phyloP scores from a whole-genome alignment of 2,329 filamentous ascomycete species.

The Cladosporium austrohemisphaericum region DNA sequence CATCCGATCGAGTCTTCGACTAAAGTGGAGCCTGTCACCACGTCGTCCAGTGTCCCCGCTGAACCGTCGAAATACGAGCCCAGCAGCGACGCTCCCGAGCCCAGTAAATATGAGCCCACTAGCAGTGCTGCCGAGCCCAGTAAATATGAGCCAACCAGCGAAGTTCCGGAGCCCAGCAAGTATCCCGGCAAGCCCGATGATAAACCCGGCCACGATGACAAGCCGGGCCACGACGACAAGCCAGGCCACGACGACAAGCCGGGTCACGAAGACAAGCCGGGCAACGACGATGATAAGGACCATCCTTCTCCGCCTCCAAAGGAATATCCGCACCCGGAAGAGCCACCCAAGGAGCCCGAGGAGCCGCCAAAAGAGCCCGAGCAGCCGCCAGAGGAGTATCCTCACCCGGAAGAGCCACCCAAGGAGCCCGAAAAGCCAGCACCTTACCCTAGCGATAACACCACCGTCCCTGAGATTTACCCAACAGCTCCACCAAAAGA shows the following conservation, averaged over 20 bases:
- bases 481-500: slow-evolving; percentile 1
- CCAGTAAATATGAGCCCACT: neutral
- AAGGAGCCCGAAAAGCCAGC: neutral
- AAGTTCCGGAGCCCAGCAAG: neutral
- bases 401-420: neutral
- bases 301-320: too few species aligned
- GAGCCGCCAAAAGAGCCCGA: neutral
- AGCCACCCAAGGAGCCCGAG: neutral
- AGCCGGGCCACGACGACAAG: too few species aligned
- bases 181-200: neutral
- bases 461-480: neutral
- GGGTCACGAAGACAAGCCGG: too few species aligned
- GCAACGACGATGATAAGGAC: too few species aligned
- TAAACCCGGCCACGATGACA: too few species aligned
- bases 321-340: too few species aligned
- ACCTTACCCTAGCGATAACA: slow-evolving; percentile 6
- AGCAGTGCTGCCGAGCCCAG: too few species aligned
- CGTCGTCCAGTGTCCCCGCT: neutral
- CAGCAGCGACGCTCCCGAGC: neutral
- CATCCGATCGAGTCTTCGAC: neutral
- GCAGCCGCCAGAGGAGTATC: too few species aligned
- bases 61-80: neutral
- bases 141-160: too few species aligned
- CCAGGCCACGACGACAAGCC: too few species aligned
- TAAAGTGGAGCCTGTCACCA: too few species aligned